Evolutionary conservation across 805 yeast species (phyloP).

Genomic region (Candida quercuum): DNA sequence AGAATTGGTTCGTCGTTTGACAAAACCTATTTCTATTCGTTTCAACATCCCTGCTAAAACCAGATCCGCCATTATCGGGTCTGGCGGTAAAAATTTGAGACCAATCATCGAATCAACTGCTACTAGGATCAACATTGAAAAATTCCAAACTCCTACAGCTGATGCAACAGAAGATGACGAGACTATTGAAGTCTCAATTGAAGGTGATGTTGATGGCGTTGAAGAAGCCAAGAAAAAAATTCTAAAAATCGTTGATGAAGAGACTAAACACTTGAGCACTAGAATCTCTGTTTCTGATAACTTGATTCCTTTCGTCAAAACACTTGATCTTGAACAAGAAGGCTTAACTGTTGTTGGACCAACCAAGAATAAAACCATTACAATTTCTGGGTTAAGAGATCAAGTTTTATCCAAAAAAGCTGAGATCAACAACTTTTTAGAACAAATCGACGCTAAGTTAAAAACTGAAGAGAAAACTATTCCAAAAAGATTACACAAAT

Average conservation of each 20-base stretch:
- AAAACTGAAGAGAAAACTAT: conserved; percentile 53
- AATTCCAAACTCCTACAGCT: conserved; percentile 29
- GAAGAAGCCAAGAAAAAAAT: conserved; percentile 67
- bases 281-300: conserved; percentile 39
- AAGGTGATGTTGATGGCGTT: conserved; percentile 84
- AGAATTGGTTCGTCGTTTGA: conserved; percentile 67
- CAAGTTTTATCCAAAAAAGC: conserved; percentile 51
- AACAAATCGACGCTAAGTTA: conserved; percentile 38
- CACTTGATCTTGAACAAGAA: conserved; percentile 26
- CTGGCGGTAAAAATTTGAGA: conserved; percentile 76
- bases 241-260: conserved; percentile 66
- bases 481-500: conserved; percentile 65
- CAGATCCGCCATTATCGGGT: conserved; percentile 78
- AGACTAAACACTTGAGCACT: conserved; percentile 53
- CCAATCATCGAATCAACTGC: conserved; percentile 69
- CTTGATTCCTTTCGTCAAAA: conserved; percentile 27
- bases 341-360: conserved; percentile 22
- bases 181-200: conserved; percentile 56
- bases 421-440: conserved; percentile 40
- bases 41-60: conserved; percentile 72
- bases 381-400: conserved; percentile 69
- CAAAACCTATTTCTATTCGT: conserved; percentile 60
- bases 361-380: conserved; percentile 39
- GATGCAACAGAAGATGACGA: conserved; percentile 56
- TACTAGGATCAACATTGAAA: conserved; percentile 66